Evolutionary conservation across 352 stramenopile genomes (phyloP).

Genomic region (Globisporangium paddicum): DNA sequence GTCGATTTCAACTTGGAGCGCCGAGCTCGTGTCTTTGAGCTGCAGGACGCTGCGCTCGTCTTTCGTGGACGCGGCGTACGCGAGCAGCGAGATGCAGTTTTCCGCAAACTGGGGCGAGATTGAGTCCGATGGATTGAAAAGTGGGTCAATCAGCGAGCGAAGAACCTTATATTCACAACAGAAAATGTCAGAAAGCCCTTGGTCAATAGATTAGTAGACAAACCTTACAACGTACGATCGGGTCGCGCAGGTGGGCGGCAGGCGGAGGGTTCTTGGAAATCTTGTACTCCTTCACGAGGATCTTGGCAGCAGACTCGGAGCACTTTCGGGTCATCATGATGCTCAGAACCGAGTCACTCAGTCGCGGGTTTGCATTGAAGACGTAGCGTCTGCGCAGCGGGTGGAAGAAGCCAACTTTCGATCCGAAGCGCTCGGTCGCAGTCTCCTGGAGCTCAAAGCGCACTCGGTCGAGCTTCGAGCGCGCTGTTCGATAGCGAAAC

Average conservation of each 20-base stretch:
- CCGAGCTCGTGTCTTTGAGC: conserved; percentile 18
- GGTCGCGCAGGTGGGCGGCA: conserved; percentile 64
- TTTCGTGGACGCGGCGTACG: conserved; percentile 70
- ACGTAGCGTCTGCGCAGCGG: conserved; percentile 64
- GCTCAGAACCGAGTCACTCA: conserved; percentile 69
- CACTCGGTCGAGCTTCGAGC: conserved; percentile 69
- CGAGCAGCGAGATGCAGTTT: conserved; percentile 67
- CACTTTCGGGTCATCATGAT: conserved; percentile 78
- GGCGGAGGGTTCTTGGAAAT: conserved; percentile 40
- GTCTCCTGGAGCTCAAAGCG: conserved; percentile 73
- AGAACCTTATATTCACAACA: conserved; percentile 42
- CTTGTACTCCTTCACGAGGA: conserved; percentile 67
- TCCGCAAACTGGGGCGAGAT: conserved; percentile 51
- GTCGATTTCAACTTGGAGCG: conserved; percentile 36
- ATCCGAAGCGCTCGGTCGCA: conserved; percentile 55
- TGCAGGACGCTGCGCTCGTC: conserved; percentile 78
- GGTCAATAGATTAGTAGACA: neutral
- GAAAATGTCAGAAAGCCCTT: neutral
- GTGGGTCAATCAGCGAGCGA: conserved; percentile 63
- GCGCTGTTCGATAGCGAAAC: conserved; percentile 44
- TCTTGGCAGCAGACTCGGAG: conserved; percentile 48
- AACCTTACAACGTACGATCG: conserved; percentile 39
- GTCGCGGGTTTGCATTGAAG: conserved; percentile 43
- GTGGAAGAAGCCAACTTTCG: conserved; percentile 69
- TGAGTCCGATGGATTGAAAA: conserved; percentile 78